Evolutionary conservation across 768 basidiomycete species (phyloP), one percentile per base, ranked within the genome.

Genomic region (Plicaturopsis crispa): DNA sequence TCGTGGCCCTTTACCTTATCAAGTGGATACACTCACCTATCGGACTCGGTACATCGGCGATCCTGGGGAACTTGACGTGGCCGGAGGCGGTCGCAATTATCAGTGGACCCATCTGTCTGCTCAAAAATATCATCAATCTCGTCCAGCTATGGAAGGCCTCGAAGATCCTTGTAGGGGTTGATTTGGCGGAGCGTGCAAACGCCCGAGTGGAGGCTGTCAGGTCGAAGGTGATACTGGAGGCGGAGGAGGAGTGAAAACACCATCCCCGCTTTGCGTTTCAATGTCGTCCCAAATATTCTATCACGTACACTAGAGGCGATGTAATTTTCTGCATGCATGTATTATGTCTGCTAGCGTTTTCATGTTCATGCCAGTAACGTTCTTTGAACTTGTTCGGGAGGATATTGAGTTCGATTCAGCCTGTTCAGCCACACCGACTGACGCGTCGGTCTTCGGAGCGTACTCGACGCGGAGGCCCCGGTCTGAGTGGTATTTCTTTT

Each of bases 131-230:
- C 40, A 89, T 99, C 68, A 96, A 97, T 57, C 59, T 86, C 23
- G 92, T 99, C 5, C 96, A 99, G 60, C 76, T 97, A 41, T 97
- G 93, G 93, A 99, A 99, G 59, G 94, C 96, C 19, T 84, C 86
- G 24, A 91, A 91, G 62, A 89, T 91, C 39, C 72, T 96, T 12
- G 92, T 96, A 11, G 91, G 92, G 1, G 86, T 96, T 8, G 92
- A 96, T 54, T 64, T 96, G 33, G 87, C 86, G 31, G 90, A 93
- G 60, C 67, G 92, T 47, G 79, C 80, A 26, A 71, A 73, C 40
- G 82, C 73, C 14, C 64, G 80, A 40, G 65, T n/a, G n/a, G n/a
- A n/a, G n/a, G n/a, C n/a, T n/a, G n/a, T n/a, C n/a, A n/a, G n/a
- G n/a, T n/a, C n/a, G n/a, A n/a, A 72, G 40, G 69, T 59, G 40